Evolutionary conservation across 129 eudicot genomes (phyloP).

Genomic region (Centrapalus pauciflorus): DNA sequence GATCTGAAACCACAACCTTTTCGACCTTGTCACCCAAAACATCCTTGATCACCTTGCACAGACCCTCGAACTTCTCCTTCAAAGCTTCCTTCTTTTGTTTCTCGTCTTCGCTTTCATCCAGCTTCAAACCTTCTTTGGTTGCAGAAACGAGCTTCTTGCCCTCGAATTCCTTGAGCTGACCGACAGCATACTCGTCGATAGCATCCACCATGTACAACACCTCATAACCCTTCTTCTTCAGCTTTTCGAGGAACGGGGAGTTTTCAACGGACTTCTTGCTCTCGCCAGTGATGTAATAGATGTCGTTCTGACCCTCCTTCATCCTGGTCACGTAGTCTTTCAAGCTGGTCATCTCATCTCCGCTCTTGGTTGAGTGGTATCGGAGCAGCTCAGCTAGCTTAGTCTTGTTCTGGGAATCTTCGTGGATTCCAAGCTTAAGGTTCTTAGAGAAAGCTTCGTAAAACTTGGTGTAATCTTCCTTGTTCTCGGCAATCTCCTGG

Average conservation of each 20-base stretch:
- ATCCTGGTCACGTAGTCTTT: conserved; percentile 59
- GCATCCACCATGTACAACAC: conserved; percentile 54
- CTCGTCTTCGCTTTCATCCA: conserved; percentile 42
- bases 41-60: conserved; percentile 44
- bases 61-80: conserved; percentile 38
- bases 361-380: conserved; percentile 58
- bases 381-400: conserved; percentile 53
- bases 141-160: conserved; percentile 47
- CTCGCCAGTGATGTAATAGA: conserved; percentile 58
- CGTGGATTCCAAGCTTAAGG: conserved; percentile 47
- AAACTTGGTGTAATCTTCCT: conserved; percentile 44
- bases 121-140: conserved; percentile 41
- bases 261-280: conserved; percentile 54
- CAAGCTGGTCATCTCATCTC: conserved; percentile 61
- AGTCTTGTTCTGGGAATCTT: conserved; percentile 40
- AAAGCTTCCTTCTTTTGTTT: conserved; percentile 33
- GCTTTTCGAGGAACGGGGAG: conserved; percentile 52
- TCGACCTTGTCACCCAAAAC: conserved; percentile 34
- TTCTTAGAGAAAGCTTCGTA: conserved; percentile 49
- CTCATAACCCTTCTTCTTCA: conserved; percentile 51
- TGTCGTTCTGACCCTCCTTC: conserved; percentile 55
- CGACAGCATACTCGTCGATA: conserved; percentile 45
- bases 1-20: conserved; percentile 34
- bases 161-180: conserved; percentile 41
- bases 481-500: conserved; percentile 45